Evolutionary conservation across 805 yeast genomes (phyloP).

Genomic region (Ogataea angusta): DNA sequence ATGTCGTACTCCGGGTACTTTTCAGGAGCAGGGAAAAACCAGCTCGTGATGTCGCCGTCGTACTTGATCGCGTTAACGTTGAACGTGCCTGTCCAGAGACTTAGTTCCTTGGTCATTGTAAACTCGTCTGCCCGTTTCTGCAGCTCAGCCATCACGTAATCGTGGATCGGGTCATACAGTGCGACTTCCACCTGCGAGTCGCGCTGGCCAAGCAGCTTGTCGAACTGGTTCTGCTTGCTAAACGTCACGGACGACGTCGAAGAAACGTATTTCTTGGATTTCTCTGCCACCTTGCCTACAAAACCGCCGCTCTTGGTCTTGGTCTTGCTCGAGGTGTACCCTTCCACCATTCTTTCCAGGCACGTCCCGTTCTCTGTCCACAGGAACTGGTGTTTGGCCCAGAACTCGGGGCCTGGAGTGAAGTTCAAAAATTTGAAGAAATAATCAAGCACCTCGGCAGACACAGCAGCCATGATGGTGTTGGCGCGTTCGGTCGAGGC

Average conservation of each 20-base stretch:
- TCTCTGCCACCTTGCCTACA: conserved; percentile 41
- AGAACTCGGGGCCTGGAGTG: conserved; percentile 30
- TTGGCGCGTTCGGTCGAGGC: conserved; percentile 50
- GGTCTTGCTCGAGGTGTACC: conserved; percentile 38
- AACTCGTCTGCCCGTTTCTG: conserved; percentile 39
- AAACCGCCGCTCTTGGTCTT: conserved; percentile 43
- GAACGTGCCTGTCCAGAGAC: conserved; percentile 48
- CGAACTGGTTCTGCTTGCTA: conserved; percentile 31
- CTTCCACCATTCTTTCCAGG: conserved; percentile 38
- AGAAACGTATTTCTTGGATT: conserved; percentile 33
- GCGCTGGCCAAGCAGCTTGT: conserved; percentile 47
- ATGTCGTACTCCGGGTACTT: conserved; percentile 55
- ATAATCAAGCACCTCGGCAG: conserved; percentile 46
- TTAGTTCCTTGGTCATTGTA: conserved; percentile 38
- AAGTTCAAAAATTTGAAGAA: conserved; percentile 44
- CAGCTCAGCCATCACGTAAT: conserved; percentile 43
- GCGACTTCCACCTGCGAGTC: conserved; percentile 44
- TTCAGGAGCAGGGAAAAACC: conserved; percentile 44
- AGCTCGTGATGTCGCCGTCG: conserved; percentile 40
- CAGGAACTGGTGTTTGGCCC: conserved; percentile 38
- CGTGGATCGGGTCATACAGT: conserved; percentile 53
- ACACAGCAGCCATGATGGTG: conserved; percentile 42
- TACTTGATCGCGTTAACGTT: conserved; percentile 51
- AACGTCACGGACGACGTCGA: conserved; percentile 18
- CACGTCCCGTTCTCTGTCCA: conserved; percentile 48